Evolutionary conservation across 352 stramenopile genomes (phyloP).

Genomic region (Globisporangium apiculatum): DNA sequence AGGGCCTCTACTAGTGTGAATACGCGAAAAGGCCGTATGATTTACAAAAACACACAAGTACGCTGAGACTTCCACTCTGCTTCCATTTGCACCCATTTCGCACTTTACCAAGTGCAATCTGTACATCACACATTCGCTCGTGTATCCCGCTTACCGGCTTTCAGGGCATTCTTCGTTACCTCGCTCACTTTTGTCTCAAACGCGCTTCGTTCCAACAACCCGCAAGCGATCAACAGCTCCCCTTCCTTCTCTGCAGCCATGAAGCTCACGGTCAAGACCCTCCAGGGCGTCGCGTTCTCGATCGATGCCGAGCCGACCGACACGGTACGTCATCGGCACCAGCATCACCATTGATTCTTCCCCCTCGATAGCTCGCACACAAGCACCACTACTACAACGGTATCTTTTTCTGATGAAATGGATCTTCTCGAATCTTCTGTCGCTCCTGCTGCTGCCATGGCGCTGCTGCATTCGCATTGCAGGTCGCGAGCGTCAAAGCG

Average conservation of each 20-base stretch:
- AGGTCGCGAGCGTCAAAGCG: constrained; percentile 72
- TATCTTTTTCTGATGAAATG: constrained; percentile 1
- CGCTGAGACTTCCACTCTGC: too few relatives aligned
- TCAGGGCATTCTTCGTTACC: too few relatives aligned
- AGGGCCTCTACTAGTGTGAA: neutral
- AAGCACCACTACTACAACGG: neutral
- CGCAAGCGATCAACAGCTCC: too few relatives aligned
- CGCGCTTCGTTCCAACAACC: too few relatives aligned
- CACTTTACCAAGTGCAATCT: too few relatives aligned
- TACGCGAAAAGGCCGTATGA: neutral
- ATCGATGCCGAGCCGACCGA: constrained; percentile 68
- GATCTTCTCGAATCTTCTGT: constrained; percentile 9
- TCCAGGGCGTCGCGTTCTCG: constrained; percentile 77
- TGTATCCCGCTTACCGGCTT: too few relatives aligned
- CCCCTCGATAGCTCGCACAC: neutral
- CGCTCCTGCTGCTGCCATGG: neutral
- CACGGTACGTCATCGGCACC: constrained; percentile 24
- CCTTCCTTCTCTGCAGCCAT: constrained; percentile 18
- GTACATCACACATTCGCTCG: too few relatives aligned
- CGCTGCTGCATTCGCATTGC: neutral
- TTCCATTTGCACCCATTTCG: too few relatives aligned
- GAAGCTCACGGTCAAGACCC: constrained; percentile 86
- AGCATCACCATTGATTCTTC: neutral
- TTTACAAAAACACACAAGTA: neutral
- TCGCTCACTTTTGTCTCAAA: too few relatives aligned